These are phyloP conservation scores for Epithemia pelagica DNA, from an alignment of 108 stramenopile species.

Conservation along the genomic window DNA sequence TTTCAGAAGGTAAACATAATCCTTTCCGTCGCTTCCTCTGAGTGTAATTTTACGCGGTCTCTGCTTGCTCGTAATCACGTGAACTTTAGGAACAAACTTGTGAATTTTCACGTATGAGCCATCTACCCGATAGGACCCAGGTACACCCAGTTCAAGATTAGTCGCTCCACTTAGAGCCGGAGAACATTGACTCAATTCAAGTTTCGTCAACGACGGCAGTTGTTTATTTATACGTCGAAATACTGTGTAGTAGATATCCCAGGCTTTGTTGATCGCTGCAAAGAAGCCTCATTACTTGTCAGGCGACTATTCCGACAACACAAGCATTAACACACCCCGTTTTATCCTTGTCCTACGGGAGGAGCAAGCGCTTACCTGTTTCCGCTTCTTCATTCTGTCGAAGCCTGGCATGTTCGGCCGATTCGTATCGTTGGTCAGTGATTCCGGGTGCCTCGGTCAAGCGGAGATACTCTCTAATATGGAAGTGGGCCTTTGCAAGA, in stretches of 20 bases:
- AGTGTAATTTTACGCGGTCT: conserved; percentile 95
- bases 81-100: conserved; percentile 72
- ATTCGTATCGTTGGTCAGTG: not conserved
- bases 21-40: conserved; percentile 92
- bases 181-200: conserved; percentile 87
- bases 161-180: conserved; percentile 80
- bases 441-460: not conserved
- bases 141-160: conserved; percentile 90
- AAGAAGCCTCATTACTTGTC: too few species aligned
- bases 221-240: conserved; percentile 94
- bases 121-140: conserved; percentile 93
- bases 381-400: conserved; percentile 49
- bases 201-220: conserved; percentile 74
- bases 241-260: conserved; percentile 96
- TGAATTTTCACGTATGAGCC: conserved; percentile 89
- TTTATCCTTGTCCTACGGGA: too few species aligned
- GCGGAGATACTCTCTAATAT: conserved; percentile 43
- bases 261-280: conserved; percentile 65
- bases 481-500: conserved; percentile 59
- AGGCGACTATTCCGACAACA: not conserved
- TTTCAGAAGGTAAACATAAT: conserved; percentile 98
- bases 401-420: not conserved
- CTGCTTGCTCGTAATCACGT: conserved; percentile 97
- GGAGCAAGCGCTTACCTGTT: conserved; percentile 51
- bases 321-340: conserved; percentile 57